Evolutionary conservation across 371 early-diverging fungal species (phyloP).

Genomic region (Globomyces sp.): DNA sequence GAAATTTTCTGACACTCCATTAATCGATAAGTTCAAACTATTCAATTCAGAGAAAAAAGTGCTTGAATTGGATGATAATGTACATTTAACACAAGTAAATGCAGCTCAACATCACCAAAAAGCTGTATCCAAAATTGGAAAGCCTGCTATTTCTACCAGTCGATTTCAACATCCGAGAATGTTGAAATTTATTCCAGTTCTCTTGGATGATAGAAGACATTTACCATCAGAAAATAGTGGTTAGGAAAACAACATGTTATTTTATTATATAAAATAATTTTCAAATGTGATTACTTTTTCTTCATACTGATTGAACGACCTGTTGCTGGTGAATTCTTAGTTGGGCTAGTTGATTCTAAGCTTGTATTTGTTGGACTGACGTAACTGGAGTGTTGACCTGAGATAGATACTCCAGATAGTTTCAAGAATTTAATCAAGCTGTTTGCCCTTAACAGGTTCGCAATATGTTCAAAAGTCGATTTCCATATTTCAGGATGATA

Average conservation of each 20-base stretch:
- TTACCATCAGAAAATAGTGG: constrained; percentile 2
- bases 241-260: too few species aligned
- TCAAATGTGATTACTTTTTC: background rate
- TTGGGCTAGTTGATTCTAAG: too few species aligned
- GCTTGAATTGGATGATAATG: constrained; percentile 15
- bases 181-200: constrained; percentile 9
- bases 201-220: constrained; percentile 12
- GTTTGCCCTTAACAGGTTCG: constrained; percentile 2
- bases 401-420: background rate
- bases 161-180: background rate
- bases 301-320: background rate
- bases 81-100: background rate
- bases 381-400: too few species aligned
- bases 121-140: background rate
- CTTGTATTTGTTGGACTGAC: too few species aligned
- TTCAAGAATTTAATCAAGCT: constrained; percentile 5
- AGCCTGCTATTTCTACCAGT: background rate
- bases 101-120: background rate
- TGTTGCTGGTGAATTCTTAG: background rate
- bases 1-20: background rate
- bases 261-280: background rate
- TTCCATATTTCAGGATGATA: constrained; percentile 17
- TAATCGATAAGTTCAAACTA: background rate
- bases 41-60: background rate
- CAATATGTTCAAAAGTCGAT: constrained; percentile 13